Conservation (phyloP, 192 early-diverging fungal genomes). For the Rhizoclosmatium sp. region DNA sequence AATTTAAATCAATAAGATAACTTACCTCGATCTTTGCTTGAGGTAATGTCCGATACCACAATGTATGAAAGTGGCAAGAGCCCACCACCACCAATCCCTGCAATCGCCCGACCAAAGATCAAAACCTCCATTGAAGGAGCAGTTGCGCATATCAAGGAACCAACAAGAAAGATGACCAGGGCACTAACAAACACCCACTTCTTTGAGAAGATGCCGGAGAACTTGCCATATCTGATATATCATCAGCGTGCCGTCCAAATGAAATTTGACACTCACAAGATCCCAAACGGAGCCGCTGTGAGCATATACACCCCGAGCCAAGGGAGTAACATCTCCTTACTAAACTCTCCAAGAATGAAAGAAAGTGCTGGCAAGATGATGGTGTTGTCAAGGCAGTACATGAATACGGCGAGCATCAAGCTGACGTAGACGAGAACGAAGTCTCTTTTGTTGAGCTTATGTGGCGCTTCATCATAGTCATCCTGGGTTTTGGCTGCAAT, state of each 20-base stretch:
- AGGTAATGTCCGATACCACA: conserved; percentile 19
- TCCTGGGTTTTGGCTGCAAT: too few relatives aligned
- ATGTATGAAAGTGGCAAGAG: background rate
- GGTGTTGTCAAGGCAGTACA: conserved; percentile 61
- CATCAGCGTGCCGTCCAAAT: background rate
- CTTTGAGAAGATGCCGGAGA: conserved; percentile 35
- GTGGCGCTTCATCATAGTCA: too few relatives aligned
- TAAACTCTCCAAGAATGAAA: background rate
- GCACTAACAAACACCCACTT: conserved; percentile 67
- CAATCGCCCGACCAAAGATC: conserved; percentile 75
- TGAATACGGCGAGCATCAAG: too few relatives aligned
- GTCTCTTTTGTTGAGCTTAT: too few relatives aligned
- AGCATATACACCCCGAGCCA: conserved; percentile 51
- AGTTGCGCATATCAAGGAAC: conserved; percentile 73
- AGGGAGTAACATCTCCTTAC: conserved; percentile 56
- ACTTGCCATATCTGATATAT: conserved; percentile 15
- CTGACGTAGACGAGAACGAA: too few relatives aligned
- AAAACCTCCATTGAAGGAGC: conserved; percentile 61
- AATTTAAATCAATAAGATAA: background rate
- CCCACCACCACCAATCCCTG: conserved; percentile 70
- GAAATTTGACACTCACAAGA: background rate
- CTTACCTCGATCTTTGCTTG: conserved; percentile 65
- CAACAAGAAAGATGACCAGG: conserved; percentile 75
- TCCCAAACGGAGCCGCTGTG: background rate
- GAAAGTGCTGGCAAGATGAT: too few relatives aligned